Evolutionary conservation across 2,329 filamentous ascomycete genomes (phyloP).

Genomic region (Rosellinia necatrix): DNA sequence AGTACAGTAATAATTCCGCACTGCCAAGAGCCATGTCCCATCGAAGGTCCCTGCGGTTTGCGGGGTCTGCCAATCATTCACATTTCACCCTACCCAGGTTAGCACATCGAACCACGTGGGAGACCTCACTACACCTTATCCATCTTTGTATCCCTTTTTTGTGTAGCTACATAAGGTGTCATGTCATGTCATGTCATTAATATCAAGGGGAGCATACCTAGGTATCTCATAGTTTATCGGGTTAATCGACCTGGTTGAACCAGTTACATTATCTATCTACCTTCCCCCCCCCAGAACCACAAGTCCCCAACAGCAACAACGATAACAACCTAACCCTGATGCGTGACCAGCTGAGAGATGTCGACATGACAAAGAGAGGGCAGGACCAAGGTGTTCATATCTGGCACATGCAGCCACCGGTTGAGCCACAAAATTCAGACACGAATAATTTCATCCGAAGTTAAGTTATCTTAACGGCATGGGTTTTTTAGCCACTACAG

Average conservation of each 20-base stretch:
- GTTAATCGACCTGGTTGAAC: too few species aligned
- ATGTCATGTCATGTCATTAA: background rate
- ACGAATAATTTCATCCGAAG: background rate
- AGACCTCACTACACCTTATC: background rate
- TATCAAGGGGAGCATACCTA: background rate
- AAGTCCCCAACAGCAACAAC: too few species aligned
- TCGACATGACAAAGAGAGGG: too few species aligned
- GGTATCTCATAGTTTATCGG: too few species aligned
- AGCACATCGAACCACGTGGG: slow-evolving; percentile 17
- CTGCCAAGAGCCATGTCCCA: background rate
- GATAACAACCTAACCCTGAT: background rate
- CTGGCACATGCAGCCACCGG: too few species aligned
- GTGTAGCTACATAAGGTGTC: background rate
- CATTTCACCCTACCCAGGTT: background rate
- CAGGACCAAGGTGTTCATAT: too few species aligned
- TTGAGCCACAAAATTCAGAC: too few species aligned
- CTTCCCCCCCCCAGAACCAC: background rate
- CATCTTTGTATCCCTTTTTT: background rate
- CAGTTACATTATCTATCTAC: background rate
- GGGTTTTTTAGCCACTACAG: too few species aligned
- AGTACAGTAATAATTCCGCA: slow-evolving; percentile 4
- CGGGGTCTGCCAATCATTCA: slow-evolving; percentile 25
- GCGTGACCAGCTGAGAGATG: background rate
- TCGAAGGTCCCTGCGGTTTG: background rate
- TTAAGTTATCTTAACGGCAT: background rate